These are phyloP conservation scores for Sequoia sempervirens DNA, from an alignment of 75 land plant species.

Conservation along the genomic window DNA sequence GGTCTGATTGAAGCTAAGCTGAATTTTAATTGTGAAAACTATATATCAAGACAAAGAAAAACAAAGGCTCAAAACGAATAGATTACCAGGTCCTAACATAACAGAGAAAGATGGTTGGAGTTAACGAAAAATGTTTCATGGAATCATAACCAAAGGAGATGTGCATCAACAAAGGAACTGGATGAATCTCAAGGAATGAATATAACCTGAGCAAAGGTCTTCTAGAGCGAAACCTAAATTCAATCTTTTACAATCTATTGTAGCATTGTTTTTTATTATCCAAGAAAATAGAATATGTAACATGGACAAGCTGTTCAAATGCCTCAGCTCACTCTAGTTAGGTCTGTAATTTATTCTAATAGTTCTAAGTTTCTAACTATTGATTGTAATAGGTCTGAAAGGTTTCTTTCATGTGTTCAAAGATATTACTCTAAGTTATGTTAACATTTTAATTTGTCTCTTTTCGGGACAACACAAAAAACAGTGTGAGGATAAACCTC, in stretches of 20 bases:
- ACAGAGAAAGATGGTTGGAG: background rate
- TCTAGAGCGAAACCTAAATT: background rate
- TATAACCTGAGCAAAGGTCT: background rate
- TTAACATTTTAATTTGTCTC: too few species aligned
- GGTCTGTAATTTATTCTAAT: background rate
- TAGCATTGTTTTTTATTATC: background rate
- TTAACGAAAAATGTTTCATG: background rate
- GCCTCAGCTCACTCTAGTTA: too few species aligned
- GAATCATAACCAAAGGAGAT: background rate
- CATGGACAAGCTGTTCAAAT: too few species aligned
- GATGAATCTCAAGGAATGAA: background rate
- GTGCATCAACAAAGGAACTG: background rate
- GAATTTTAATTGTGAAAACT: background rate
- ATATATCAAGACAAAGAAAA: background rate
- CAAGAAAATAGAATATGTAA: too few species aligned
- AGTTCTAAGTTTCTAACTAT: background rate
- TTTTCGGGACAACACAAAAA: too few species aligned
- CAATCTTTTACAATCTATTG: background rate
- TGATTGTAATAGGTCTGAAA: background rate
- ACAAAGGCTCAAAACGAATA: background rate
- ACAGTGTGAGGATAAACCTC: too few species aligned
- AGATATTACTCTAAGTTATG: background rate
- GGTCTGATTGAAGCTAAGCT: background rate
- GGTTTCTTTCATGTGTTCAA: background rate
- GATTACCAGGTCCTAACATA: background rate